Base-by-base conservation (phyloP, 73 alveolate species). In the Breviolum minutum region DNA sequence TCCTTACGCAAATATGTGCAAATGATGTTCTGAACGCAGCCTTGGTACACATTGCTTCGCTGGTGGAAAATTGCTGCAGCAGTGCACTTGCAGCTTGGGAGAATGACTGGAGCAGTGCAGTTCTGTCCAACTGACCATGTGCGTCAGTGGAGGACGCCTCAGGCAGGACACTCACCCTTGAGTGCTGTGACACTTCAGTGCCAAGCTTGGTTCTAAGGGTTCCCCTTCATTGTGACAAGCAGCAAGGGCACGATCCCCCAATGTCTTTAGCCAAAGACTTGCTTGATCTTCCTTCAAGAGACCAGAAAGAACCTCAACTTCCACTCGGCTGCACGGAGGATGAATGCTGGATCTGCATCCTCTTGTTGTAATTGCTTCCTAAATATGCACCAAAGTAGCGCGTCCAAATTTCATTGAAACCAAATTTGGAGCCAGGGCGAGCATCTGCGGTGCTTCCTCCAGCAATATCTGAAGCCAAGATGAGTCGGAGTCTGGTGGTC, bases 401-500 rank as follows among this genome's bases (percentile, higher is more conserved):
- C 61, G 48, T 22, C 92, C 92, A 20, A 83, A 83, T 8, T 60
- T 48, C 60, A 24, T 83, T 48, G 92, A 24, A 19, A 83, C 92
- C 92, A 60, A 60, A 24, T 83, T 60, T 19, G 92, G 92, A 7
- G 92, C 26, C 60, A 48, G 7, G 11, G 92, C 73, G 24, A 83
- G 92, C 17, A 83, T 17, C 20, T 32, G 60, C 14, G 92, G 92
- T 22, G 92, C 92, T 83, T 83, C 92, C 54, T 30, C 92, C 2
- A 83, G 70, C 22, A 83, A 73, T 54, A 83, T 80, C 88, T 80
- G 88, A 80, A 30, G 69, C 88, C 88, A 80, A 8, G 86, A 77
- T 9, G 86, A 9, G 22, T 26, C 24, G 77, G 77, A 68, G 77
- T 68, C 86, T 20, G 26, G 26, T 20, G 85, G 85, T 19, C 29